Evolutionary conservation across 176 grass and related monocot species (phyloP).

Genomic region (Alopecurus myosuroides): DNA sequence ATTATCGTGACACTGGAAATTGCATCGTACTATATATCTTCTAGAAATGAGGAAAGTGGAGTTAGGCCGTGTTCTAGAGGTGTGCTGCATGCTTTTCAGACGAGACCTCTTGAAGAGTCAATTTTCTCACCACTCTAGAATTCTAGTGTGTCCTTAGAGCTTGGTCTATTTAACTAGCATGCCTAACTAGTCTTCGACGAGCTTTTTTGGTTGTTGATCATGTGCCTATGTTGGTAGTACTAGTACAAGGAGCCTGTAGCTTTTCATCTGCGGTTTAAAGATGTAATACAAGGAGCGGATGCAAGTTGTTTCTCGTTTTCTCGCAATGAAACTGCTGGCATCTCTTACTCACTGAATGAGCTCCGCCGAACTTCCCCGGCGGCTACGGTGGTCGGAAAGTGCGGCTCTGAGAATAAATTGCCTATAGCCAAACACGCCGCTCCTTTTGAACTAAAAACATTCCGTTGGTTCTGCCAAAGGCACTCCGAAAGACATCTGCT

Average conservation of each 20-base stretch:
- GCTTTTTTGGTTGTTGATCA: not conserved
- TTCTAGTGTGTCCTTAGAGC: not conserved
- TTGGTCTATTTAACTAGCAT: not conserved
- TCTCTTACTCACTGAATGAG: not conserved
- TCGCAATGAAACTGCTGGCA: not conserved
- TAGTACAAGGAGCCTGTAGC: too few species aligned
- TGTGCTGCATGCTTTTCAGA: not conserved
- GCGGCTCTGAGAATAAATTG: not conserved
- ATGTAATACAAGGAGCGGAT: not conserved
- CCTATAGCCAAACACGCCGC: slow-evolving; percentile 13
- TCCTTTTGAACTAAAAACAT: not conserved
- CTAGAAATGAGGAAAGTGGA: not conserved
- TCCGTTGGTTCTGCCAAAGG: not conserved
- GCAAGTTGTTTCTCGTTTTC: not conserved
- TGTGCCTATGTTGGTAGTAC: too few species aligned
- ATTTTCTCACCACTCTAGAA: not conserved
- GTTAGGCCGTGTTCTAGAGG: too few species aligned
- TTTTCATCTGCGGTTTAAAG: not conserved
- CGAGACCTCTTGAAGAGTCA: not conserved
- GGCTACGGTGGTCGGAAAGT: not conserved
- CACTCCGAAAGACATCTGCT: not conserved
- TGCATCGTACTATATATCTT: not conserved
- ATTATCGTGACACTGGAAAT: not conserved
- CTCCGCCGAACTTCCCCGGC: not conserved
- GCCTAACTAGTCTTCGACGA: not conserved